These are phyloP conservation scores for Collybia sordida DNA, from an alignment of 768 basidiomycete genomes.

Conservation along the genomic window DNA sequence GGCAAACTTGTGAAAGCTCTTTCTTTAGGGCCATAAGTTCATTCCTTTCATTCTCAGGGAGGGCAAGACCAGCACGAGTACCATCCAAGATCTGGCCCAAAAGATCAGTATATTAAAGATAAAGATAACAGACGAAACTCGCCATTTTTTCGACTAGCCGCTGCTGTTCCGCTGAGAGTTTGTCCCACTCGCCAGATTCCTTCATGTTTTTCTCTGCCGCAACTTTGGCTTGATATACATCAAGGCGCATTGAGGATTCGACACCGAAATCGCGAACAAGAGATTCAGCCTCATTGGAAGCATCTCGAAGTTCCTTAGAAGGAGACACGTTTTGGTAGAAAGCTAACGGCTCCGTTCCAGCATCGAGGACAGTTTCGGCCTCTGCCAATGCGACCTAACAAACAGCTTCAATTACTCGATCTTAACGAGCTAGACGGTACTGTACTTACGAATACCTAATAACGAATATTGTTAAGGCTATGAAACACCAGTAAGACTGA, in stretches of 20 bases:
- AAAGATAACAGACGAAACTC: constrained; percentile 2
- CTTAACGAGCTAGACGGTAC: not conserved
- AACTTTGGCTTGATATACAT: constrained; percentile 74
- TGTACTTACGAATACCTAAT: constrained; percentile 70
- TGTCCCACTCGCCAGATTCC: constrained; percentile 58
- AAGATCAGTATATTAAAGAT: not conserved
- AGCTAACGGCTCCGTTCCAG: constrained; percentile 54
- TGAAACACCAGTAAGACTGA: too few species aligned
- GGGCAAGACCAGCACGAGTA: constrained; percentile 72
- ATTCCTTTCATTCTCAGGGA: constrained; percentile 62
- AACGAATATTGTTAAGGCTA: not conserved
- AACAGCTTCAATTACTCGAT: not conserved
- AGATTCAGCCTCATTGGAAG: constrained; percentile 74
- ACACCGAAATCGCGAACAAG: constrained; percentile 69
- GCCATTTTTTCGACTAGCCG: constrained; percentile 82
- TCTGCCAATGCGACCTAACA: constrained; percentile 57
- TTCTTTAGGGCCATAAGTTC: constrained; percentile 67
- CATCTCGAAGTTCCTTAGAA: constrained; percentile 75
- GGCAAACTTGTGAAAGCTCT: constrained; percentile 68
- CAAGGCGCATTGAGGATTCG: constrained; percentile 78
- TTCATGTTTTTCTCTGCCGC: constrained; percentile 70
- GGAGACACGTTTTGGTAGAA: constrained; percentile 87
- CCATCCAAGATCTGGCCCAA: constrained; percentile 62
- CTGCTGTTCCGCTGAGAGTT: constrained; percentile 63
- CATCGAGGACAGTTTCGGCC: constrained; percentile 55